Percentiles rank a stretch among this genome's conserved stretches.
Evolutionary conservation across 305 asterid genomes (phyloP).

Genomic region (Fraxinus baroniana): DNA sequence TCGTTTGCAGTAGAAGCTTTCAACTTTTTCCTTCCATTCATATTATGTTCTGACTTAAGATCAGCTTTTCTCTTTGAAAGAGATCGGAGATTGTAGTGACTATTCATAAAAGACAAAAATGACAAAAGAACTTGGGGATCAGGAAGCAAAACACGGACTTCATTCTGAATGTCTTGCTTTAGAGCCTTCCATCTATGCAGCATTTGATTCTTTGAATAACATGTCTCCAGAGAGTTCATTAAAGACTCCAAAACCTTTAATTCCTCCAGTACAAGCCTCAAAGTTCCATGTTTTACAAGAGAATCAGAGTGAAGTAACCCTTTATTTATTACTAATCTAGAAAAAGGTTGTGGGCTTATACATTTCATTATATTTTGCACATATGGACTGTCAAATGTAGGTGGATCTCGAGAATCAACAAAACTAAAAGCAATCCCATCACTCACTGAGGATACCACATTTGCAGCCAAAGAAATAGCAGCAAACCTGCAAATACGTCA

Average conservation of each 20-base stretch:
- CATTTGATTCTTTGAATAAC: constrained; percentile 37
- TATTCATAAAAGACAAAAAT: constrained; percentile 64
- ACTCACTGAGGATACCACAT: constrained; percentile 66
- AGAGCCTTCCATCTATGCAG: constrained; percentile 48
- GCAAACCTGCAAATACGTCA: constrained; percentile 70
- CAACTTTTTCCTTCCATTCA: constrained; percentile 53
- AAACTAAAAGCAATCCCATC: constrained; percentile 54
- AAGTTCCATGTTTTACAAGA: constrained; percentile 73
- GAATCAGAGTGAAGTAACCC: constrained; percentile 77
- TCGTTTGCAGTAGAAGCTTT: constrained; percentile 48
- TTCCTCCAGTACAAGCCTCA: constrained; percentile 74
- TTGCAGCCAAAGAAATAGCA: constrained; percentile 83
- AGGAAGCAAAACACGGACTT: constrained; percentile 62
- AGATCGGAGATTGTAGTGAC: constrained; percentile 44
- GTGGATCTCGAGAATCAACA: constrained; percentile 38
- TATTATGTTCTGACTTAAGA: constrained; percentile 30
- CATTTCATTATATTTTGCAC: constrained; percentile 72
- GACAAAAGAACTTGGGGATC: constrained; percentile 81
- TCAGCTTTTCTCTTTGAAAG: constrained; percentile 64
- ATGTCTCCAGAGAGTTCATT: constrained; percentile 44
- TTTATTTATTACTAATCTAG: constrained; percentile 64
- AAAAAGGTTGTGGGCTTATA: constrained; percentile 64
- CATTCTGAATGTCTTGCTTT: constrained; percentile 61
- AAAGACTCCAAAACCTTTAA: constrained; percentile 69
- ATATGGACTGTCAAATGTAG: constrained; percentile 40